These are phyloP conservation scores for Pythium brachiatum DNA, from an alignment of 352 stramenopile species.

Conservation along the genomic window DNA sequence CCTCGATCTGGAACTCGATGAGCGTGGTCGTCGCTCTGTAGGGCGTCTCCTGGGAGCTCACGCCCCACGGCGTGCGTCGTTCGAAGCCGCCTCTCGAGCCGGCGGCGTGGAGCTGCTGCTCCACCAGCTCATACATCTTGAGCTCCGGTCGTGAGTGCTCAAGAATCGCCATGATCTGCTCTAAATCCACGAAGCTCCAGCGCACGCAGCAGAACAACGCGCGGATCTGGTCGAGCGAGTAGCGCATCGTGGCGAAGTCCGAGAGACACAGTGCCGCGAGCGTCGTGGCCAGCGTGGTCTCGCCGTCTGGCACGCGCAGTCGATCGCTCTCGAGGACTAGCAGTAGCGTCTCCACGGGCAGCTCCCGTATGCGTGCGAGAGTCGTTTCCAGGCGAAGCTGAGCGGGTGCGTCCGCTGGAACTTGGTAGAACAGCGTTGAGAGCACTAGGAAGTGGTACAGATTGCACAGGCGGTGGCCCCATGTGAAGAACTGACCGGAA, in stretches of 20 bases:
- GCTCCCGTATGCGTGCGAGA: slow-evolving; percentile 16
- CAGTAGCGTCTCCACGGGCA: slow-evolving; percentile 61
- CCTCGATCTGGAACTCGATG: slow-evolving; percentile 63
- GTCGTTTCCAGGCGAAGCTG: slow-evolving; percentile 8
- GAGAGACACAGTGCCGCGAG: slow-evolving; percentile 40
- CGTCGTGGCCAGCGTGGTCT: slow-evolving; percentile 43
- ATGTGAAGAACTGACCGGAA: slow-evolving; percentile 40
- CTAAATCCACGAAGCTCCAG: slow-evolving; percentile 58
- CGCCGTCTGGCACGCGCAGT: slow-evolving; percentile 49
- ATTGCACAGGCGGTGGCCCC: slow-evolving; percentile 61
- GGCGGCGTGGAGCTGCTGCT: slow-evolving; percentile 22
- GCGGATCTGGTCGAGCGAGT: slow-evolving; percentile 38
- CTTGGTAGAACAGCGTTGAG: slow-evolving; percentile 60
- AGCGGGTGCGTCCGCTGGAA: slow-evolving; percentile 23
- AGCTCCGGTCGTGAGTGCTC: slow-evolving; percentile 39
- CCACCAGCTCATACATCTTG: slow-evolving; percentile 59
- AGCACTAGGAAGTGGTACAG: slow-evolving; percentile 67
- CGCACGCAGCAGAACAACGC: slow-evolving; percentile 58
- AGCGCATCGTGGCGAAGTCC: slow-evolving; percentile 15
- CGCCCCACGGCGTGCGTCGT: slow-evolving; percentile 23
- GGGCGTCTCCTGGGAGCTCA: slow-evolving; percentile 12
- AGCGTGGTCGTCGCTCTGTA: slow-evolving; percentile 35
- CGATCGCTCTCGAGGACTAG: slow-evolving; percentile 61
- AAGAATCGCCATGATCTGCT: slow-evolving; percentile 55
- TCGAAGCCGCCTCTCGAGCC: not conserved